Conservation (phyloP, 2,329 filamentous ascomycete genomes). For the Verticillium albo-atrum region DNA sequence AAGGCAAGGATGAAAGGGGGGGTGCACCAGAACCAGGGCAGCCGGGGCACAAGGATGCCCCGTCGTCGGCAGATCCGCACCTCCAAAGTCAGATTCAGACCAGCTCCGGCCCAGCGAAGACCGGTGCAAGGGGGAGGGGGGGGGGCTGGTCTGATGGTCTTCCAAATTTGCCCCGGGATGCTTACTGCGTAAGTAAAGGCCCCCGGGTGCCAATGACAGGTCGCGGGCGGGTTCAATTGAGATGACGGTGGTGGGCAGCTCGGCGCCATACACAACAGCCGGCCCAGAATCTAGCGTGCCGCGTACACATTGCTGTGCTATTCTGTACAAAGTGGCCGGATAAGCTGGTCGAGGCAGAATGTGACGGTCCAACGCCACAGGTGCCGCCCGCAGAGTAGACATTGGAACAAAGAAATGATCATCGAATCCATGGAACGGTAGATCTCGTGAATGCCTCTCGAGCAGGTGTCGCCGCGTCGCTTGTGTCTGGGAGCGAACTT, state of each 20-base stretch:
- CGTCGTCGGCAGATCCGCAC: background rate
- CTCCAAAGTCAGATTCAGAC: background rate
- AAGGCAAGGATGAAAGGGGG: background rate
- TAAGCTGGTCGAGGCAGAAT: background rate
- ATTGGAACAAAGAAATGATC: background rate
- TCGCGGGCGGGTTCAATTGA: background rate
- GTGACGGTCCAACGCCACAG: background rate
- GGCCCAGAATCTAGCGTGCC: background rate
- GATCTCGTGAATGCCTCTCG: too few species aligned
- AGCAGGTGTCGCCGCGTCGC: background rate
- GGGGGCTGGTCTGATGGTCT: background rate
- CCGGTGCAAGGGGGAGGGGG: background rate
- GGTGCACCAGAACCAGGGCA: background rate
- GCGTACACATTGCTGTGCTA: background rate
- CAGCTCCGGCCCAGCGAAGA: background rate
- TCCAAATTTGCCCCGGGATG: background rate
- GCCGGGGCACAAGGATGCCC: background rate
- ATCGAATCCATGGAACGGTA: too few species aligned
- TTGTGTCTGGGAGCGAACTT: background rate
- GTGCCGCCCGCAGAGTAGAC: too few species aligned
- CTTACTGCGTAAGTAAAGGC: background rate
- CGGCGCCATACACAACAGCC: background rate
- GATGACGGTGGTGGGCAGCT: background rate
- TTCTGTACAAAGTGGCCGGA: background rate
- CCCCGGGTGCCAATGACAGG: background rate